Evolutionary conservation across 129 eudicot genomes (phyloP), one percentile per base, ranked within the genome.

Genomic region (Arctium minus): DNA sequence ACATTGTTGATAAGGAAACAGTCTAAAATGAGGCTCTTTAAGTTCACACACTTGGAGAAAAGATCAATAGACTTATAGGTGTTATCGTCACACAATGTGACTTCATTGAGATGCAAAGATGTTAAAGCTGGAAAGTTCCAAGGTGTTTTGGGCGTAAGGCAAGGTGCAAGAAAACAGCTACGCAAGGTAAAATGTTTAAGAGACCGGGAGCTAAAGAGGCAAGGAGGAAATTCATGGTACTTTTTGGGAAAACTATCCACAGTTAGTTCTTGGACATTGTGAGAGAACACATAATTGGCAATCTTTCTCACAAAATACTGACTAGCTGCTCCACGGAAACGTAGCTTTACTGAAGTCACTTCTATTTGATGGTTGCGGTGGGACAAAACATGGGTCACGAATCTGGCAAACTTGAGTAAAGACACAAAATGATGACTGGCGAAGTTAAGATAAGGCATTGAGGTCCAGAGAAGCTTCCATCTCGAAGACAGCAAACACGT

Each of bases 371-470:
- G 22, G 39, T 76, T 76, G 42, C 71, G 71, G 1, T 29, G 71
- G 17, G 71, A 76, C 27, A 76, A 60, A 32, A 76, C 71, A n/a
- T 67, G 46, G 31, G n/a, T 76, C 70, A 76, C 80, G 22, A 76
- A 76, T 65, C 31, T 76, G 42, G 80, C 35, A 76, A 76, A 75
- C 33, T 44, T 75, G 22, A 37, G 79, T 62, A 75, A 48, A 29
- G 60, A 42, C 12, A 33, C 39, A 38, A 76, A 76, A 30, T 33
- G 3, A 32, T 5, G 2, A 15, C 46, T 53, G 6, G 31, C 30
- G n/a, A 76, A 53, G 39, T 53, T 56, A 3, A 76, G 80, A 76
- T 39, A 56, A 17, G 80, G 70, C 65, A 76, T 37, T 30, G 71
- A 30, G 0, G 29, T 56, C 80, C 80, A 76, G 3, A 76, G n/a